Conservation (phyloP, 345 rosid species). For the Gossypium turneri region DNA sequence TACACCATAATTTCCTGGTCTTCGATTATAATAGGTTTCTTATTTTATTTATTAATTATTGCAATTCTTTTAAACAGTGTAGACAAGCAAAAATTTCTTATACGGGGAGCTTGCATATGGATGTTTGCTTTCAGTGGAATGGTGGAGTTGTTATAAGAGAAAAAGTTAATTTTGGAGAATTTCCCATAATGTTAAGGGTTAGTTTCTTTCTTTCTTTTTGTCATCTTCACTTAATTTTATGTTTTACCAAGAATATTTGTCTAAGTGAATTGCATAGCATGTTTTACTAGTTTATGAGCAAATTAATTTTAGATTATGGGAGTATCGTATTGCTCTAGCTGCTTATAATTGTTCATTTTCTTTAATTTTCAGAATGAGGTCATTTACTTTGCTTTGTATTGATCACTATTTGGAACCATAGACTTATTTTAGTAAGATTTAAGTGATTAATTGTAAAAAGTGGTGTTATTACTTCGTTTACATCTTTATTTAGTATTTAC, state of each 20-base stretch:
- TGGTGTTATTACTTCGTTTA: too few relatives aligned
- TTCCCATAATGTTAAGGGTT: conserved; percentile 92
- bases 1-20: not conserved
- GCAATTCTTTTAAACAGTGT: conserved; percentile 46
- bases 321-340: not conserved
- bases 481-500: too few relatives aligned
- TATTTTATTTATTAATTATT: not conserved
- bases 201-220: conserved; percentile 12
- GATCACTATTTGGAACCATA: too few relatives aligned
- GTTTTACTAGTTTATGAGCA: not conserved
- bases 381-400: too few relatives aligned
- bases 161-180: conserved; percentile 60
- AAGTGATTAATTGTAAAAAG: too few relatives aligned
- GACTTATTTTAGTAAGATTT: too few relatives aligned
- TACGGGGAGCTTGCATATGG: conserved; percentile 57
- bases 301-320: not conserved
- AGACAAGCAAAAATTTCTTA: conserved; percentile 84
- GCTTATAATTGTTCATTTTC: not conserved
- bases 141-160: conserved; percentile 47
- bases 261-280: not conserved
- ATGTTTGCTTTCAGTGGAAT: conserved; percentile 52
- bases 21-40: not conserved
- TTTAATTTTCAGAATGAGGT: too few relatives aligned
- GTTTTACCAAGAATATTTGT: too few relatives aligned
- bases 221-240: not conserved